Evolutionary conservation across 148 eudicot genomes (phyloP), one percentile per base, ranked within the genome.

Genomic region (Arctostaphylos glauca): DNA sequence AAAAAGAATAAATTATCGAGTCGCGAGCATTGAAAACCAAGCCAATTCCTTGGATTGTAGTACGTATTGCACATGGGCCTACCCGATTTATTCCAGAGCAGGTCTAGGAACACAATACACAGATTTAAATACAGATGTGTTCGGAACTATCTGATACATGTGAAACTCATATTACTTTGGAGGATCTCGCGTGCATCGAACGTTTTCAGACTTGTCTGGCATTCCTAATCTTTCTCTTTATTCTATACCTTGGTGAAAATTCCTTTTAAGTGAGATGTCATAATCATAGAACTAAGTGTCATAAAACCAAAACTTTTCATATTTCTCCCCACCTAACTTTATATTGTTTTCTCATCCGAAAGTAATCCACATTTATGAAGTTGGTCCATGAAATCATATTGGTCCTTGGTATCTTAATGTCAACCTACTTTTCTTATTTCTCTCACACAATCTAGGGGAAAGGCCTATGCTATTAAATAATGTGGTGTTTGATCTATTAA

Each of bases 321-420:
- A 54, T 54, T 70, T 48, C 68, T 46, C 16, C 49, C 44, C 74
- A 84, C 86, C n/a, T 80, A 84, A 62, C 78, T 62, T n/a, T 48
- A 16, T 38, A 19, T 56, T 25, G 54, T 77, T 83, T 70, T 70
- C 47, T 70, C 46, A 83, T 53, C 68, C 7, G 14, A 67, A 83
- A 78, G 48, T 73, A 16, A 70, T 70, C 50, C 46, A 54, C 18
- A 48, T 64, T 84, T 62, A 72, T 44, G 46, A 62, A 43, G 75
- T 44, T 80, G 80, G 56, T 76, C 72, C 76, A 81, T 80, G 67
- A 49, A 80, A 84, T 74, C 75, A 44, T 73, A 48, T 60, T 9
- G 86, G 54, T 55, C 83, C 46, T 43, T 12, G 52, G 58, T 53
- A 53, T 38, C 14, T 23, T 80, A 46, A n/a, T 60, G 58, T 72